Evolutionary conservation across 2,329 filamentous ascomycete species (phyloP).

Genomic region (Acarospora socialis): DNA sequence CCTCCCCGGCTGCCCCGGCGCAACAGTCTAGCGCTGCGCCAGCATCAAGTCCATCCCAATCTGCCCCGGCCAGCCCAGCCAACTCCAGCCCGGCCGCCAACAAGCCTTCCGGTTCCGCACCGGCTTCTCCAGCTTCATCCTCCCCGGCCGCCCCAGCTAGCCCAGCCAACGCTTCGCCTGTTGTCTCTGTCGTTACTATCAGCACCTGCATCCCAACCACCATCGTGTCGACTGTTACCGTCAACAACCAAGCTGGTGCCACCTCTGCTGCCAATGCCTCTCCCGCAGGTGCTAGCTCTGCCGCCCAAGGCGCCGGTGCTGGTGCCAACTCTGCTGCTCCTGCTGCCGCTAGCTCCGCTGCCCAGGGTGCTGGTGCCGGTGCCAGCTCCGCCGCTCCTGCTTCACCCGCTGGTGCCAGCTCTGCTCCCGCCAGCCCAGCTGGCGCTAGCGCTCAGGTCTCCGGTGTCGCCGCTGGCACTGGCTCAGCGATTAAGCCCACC

Average conservation of each 20-base stretch:
- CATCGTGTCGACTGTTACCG: conserved; percentile 14
- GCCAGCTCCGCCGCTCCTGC: conserved; percentile 3
- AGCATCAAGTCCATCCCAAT: too few relatives aligned
- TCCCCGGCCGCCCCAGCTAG: conserved; percentile 6
- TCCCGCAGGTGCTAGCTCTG: conserved; percentile 5
- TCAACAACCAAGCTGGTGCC: conserved; percentile 9
- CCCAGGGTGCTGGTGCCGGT: conserved; percentile 1
- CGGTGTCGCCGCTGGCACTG: background rate
- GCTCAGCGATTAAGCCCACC: conserved; percentile 4
- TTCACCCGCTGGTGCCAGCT: background rate
- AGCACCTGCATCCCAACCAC: conserved; percentile 8
- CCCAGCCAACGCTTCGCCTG: conserved; percentile 4
- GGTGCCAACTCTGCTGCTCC: background rate
- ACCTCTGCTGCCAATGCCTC: conserved; percentile 11
- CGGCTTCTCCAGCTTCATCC: conserved; percentile 17
- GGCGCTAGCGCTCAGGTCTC: background rate
- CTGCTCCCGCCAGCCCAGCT: too few relatives aligned
- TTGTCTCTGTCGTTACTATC: background rate
- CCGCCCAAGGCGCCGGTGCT: conserved; percentile 7
- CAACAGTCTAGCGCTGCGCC: too few relatives aligned
- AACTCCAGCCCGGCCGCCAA: too few relatives aligned
- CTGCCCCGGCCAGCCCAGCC: too few relatives aligned
- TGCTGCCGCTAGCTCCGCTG: conserved; percentile 10
- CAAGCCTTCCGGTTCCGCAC: background rate
- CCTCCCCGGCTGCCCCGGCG: conserved; percentile 8